Evolutionary conservation across 2,329 filamentous ascomycete genomes (phyloP), one percentile per base, ranked within the genome.

Genomic region (Aspergillus sp.): DNA sequence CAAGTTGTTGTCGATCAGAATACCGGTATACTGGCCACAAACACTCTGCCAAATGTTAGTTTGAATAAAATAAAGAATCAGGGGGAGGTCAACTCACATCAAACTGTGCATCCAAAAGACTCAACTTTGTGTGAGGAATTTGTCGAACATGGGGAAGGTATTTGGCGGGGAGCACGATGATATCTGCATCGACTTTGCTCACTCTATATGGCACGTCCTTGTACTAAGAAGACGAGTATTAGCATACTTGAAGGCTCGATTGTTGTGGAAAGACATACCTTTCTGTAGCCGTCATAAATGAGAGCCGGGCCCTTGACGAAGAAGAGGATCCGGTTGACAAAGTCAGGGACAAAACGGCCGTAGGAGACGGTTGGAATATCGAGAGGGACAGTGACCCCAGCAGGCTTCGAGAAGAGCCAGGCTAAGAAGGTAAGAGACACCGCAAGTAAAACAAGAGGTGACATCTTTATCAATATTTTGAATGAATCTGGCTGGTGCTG

Each of bases 171-270:
- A 72, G 52, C 3, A 72, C 62, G 8, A 70, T 57, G 25, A 72
- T 39, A 53, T 72, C 68, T 9, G 66, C 66, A 53, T 72, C 69
- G 2, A 65, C 57, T 15, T 69, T 71, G 23, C 69, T 61, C 25
- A 72, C 60, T 4, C 68, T 64, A 48, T 66, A 72, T 2, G 69
- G 65, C 4, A 35, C 56, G 23, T 68, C 58, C 41, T 63, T 67
- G 58, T 68, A 71, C 69, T 71, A 48, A n/a, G 41, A 11, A 2
- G 17, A 35, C n/a, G 3, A 37, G 8, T 9, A 19, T 52, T 17
- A 52, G 50, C 6, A 37, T 15, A 9, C 9, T 11, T 25, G 11
- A 14, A n/a, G 27, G 27, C 14, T 19, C 27, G 4, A 40, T 14
- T 33, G 9, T 15, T n/a, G 19, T n/a, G 11, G 17, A n/a, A 40